phyloP scores from a whole-genome alignment of 192 early-diverging fungal species.

The Backusella tuberculispora region DNA sequence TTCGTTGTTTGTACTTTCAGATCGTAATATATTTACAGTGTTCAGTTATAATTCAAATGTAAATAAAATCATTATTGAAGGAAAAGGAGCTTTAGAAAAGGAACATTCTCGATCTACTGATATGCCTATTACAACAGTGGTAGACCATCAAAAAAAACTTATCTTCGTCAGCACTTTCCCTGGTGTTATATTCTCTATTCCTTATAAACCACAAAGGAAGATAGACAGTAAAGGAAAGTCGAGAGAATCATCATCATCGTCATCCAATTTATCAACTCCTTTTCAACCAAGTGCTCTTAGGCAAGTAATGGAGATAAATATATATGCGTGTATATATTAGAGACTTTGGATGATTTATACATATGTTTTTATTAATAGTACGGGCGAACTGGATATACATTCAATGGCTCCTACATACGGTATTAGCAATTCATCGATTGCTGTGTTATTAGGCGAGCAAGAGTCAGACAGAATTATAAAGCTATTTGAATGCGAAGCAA shows the following conservation, averaged over 20 bases:
- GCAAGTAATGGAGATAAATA: conserved; percentile 26
- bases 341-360: not conserved
- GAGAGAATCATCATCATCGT: not conserved
- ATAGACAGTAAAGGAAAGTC: not conserved
- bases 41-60: conserved; percentile 63
- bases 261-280: not conserved
- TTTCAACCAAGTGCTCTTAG: not conserved
- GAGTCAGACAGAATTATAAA: conserved; percentile 57
- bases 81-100: not conserved
- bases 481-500: conserved; percentile 57
- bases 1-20: conserved; percentile 68
- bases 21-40: conserved; percentile 65
- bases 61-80: conserved; percentile 50
- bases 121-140: not conserved
- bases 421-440: conserved; percentile 43
- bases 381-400: conserved; percentile 59
- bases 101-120: not conserved
- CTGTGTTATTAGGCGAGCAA: conserved; percentile 62
- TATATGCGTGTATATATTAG: not conserved
- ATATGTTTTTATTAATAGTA: conserved; percentile 23
- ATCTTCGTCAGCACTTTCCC: conserved; percentile 10
- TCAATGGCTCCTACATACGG: conserved; percentile 54
- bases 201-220: conserved; percentile 2
- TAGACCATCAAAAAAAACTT: not conserved
- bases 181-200: conserved; percentile 12